Conservation (phyloP, 1,284 basidiomycete species). For the Xerocomus amazonicus region DNA sequence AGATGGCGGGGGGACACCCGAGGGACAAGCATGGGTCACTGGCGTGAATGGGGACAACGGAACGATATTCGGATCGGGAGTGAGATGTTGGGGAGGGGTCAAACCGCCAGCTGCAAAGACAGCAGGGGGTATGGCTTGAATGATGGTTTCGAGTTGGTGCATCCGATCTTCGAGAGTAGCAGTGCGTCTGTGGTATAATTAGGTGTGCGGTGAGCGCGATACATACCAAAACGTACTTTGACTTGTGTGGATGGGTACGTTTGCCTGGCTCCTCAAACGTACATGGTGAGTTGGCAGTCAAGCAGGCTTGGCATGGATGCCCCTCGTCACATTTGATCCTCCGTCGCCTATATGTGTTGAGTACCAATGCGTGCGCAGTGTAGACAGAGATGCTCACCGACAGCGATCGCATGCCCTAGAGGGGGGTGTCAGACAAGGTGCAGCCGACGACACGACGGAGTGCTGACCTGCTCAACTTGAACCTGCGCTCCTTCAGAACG, state of each 20-base stretch:
- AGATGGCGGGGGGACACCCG: constrained; percentile 72
- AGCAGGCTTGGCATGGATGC: constrained; percentile 78
- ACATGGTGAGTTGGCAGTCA: constrained; percentile 71
- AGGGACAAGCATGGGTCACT: constrained; percentile 45
- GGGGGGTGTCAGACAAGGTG: constrained; percentile 11
- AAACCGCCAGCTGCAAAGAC: constrained; percentile 63
- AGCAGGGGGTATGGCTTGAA: constrained; percentile 75
- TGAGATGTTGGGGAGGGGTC: constrained; percentile 28
- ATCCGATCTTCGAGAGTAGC: constrained; percentile 79
- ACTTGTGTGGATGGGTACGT: constrained; percentile 78
- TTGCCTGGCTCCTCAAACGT: constrained; percentile 84
- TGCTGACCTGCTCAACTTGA: constrained; percentile 74
- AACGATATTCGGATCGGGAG: constrained; percentile 37
- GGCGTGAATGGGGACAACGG: constrained; percentile 55
- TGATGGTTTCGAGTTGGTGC: constrained; percentile 78
- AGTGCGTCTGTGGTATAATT: constrained; percentile 48
- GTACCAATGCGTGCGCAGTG: neutral
- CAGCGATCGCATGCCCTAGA: constrained; percentile 79
- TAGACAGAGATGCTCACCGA: constrained; percentile 53
- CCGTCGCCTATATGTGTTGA: constrained; percentile 49
- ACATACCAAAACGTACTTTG: constrained; percentile 51
- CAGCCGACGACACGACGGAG: constrained; percentile 21
- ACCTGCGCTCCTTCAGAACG: constrained; percentile 71
- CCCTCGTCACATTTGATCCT: constrained; percentile 83
- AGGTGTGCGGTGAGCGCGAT: constrained; percentile 7